phyloP scores from a whole-genome alignment of 2,329 filamentous ascomycete genomes.

The Lasiodiplodia gonubiensis region DNA sequence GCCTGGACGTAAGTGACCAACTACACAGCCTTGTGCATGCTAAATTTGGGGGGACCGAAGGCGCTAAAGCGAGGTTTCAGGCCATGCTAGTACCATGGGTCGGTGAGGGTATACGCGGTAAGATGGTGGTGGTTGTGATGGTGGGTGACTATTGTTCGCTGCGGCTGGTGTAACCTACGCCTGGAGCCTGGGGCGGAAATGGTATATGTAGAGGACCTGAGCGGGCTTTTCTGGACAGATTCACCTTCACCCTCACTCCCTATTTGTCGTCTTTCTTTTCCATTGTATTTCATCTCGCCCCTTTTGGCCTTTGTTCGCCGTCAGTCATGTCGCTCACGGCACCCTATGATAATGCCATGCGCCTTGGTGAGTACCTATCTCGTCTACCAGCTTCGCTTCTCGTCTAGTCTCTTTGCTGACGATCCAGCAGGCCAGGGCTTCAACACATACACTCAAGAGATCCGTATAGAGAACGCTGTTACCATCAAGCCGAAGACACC shows the following conservation, averaged over 20 bases:
- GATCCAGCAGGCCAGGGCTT: slow-evolving; percentile 41
- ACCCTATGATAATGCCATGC: slow-evolving; percentile 48
- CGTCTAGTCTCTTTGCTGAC: neutral
- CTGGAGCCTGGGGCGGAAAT: neutral
- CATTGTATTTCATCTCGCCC: neutral
- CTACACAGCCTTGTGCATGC: neutral
- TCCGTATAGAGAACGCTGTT: slow-evolving; percentile 47
- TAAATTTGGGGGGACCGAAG: neutral
- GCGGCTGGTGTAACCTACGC: slow-evolving; percentile 5
- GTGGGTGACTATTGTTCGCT: neutral
- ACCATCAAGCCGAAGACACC: slow-evolving; percentile 30
- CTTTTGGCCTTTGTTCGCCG: neutral
- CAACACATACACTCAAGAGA: slow-evolving; percentile 50
- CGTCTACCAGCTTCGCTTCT: neutral
- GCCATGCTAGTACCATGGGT: neutral
- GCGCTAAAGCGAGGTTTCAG: slow-evolving; percentile 14
- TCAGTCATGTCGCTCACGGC: slow-evolving; percentile 41
- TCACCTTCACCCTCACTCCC: neutral
- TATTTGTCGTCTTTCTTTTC: neutral
- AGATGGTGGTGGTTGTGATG: neutral
- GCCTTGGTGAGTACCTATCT: slow-evolving; percentile 36
- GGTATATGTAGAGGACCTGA: slow-evolving; percentile 5
- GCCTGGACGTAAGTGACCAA: neutral
- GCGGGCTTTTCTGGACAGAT: neutral
- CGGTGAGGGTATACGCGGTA: neutral